These are phyloP conservation scores for Aspergillus coremiiformis DNA, from an alignment of 495 filamentous ascomycete genomes.

Conservation along the genomic window DNA sequence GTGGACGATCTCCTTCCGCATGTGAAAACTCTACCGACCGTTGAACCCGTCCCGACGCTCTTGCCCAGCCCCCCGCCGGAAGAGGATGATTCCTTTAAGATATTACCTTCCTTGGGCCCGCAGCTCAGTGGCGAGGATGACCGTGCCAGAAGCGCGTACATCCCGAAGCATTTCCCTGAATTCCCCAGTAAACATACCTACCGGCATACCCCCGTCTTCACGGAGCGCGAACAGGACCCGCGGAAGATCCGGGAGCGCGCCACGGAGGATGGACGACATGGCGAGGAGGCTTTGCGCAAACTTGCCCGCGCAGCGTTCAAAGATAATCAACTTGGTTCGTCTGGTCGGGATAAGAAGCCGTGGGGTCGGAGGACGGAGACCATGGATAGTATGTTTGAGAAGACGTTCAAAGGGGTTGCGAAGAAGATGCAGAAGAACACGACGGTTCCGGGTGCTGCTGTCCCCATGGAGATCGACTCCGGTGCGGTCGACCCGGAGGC, in stretches of 20 bases:
- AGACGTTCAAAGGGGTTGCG: slow-evolving; percentile 33
- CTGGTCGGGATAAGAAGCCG: slow-evolving; percentile 35
- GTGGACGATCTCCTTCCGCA: slow-evolving; percentile 36
- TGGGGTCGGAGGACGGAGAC: slow-evolving; percentile 39
- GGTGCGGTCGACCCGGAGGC: slow-evolving; percentile 20
- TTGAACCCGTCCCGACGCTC: slow-evolving; percentile 23
- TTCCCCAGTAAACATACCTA: slow-evolving; percentile 72
- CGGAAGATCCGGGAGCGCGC: slow-evolving; percentile 64
- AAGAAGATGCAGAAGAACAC: slow-evolving; percentile 29
- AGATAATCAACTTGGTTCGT: slow-evolving; percentile 32
- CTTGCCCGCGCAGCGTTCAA: slow-evolving; percentile 49
- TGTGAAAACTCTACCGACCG: slow-evolving; percentile 29
- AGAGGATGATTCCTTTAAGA: slow-evolving; percentile 31
- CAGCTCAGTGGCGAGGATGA: slow-evolving; percentile 47
- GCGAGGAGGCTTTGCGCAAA: slow-evolving; percentile 65
- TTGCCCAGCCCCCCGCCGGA: slow-evolving; percentile 45
- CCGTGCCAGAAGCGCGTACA: slow-evolving; percentile 43
- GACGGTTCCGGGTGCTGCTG: slow-evolving; percentile 4
- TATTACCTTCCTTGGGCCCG: slow-evolving; percentile 43
- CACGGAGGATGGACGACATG: slow-evolving; percentile 63
- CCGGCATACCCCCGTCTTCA: slow-evolving; percentile 57
- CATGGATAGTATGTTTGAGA: slow-evolving; percentile 46
- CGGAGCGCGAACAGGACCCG: slow-evolving; percentile 59
- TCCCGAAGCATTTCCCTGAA: slow-evolving; percentile 60
- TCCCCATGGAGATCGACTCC: slow-evolving; percentile 32